phyloP scores from a whole-genome alignment of 805 yeast genomes.

The Saccharomycopsis amapae region DNA sequence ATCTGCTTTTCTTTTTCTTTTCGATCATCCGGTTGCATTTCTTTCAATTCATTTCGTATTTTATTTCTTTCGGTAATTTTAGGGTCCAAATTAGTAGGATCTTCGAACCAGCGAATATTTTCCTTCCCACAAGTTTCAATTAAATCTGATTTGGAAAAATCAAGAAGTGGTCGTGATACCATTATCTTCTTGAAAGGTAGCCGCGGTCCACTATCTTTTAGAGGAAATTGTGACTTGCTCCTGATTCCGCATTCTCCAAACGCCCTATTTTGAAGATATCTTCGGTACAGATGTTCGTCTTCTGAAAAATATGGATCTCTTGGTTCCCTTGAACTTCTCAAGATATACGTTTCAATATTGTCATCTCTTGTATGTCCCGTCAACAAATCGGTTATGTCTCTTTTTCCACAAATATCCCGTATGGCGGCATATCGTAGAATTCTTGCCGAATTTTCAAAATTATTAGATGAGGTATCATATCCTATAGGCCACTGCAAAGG shows the following conservation, averaged over 20 bases:
- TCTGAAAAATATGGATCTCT: not conserved
- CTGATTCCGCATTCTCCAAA: constrained; percentile 19
- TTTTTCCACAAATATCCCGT: constrained; percentile 25
- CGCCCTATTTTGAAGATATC: constrained; percentile 26
- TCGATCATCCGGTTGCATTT: not conserved
- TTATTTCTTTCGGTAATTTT: constrained; percentile 33
- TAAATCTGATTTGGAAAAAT: constrained; percentile 28
- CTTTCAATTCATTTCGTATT: constrained; percentile 5
- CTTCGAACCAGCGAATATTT: constrained; percentile 36
- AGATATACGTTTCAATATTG: constrained; percentile 37
- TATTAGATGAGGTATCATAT: constrained; percentile 26
- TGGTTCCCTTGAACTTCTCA: constrained; percentile 30
- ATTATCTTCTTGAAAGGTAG: not conserved
- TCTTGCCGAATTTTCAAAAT: constrained; percentile 40
- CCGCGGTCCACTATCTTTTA: not conserved
- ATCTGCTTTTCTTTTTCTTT: too few species aligned
- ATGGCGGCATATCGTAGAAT: constrained; percentile 30
- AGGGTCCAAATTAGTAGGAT: constrained; percentile 32
- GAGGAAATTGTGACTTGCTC: not conserved
- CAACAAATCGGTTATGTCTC: constrained; percentile 25
- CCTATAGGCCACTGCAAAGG: constrained; percentile 28
- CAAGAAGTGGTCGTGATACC: constrained; percentile 33
- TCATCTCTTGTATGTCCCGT: constrained; percentile 39
- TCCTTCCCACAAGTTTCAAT: constrained; percentile 27
- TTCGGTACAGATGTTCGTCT: not conserved